Evolutionary conservation across 768 basidiomycete species (phyloP).

Genomic region (Russula olivacea): DNA sequence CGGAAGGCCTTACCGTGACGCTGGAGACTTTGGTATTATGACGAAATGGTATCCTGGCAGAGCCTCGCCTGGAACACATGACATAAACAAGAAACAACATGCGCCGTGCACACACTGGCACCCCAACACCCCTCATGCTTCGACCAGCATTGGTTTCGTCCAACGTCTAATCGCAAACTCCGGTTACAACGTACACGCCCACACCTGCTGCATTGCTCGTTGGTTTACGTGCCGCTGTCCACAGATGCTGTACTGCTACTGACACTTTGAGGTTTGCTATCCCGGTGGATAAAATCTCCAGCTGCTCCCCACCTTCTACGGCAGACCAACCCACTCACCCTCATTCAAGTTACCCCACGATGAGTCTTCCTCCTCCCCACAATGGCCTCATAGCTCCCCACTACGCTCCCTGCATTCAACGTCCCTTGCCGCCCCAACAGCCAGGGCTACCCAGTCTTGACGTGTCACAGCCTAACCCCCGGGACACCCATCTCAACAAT

Average conservation of each 20-base stretch:
- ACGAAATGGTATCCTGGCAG: too few species aligned
- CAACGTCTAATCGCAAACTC: background rate
- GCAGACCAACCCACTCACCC: background rate
- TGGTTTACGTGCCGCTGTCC: background rate
- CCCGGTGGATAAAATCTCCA: background rate
- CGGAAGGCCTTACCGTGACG: background rate
- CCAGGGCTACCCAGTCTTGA: background rate
- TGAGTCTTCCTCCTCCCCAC: background rate
- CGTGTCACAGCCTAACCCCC: background rate
- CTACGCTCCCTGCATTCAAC: background rate
- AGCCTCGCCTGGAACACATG: constrained; percentile 2
- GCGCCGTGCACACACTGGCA: background rate
- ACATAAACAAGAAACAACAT: background rate
- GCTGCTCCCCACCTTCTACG: background rate
- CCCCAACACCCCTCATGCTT: background rate
- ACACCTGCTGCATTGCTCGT: background rate
- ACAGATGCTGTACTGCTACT: background rate
- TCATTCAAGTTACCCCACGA: background rate
- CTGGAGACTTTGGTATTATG: background rate
- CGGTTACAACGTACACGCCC: background rate
- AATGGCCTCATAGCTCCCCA: background rate
- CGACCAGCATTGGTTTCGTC: background rate
- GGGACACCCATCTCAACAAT: background rate
- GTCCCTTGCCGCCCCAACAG: background rate
- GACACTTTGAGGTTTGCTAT: background rate